These are phyloP conservation scores for Rutstroemia sp. DNA, from an alignment of 2,329 filamentous ascomycete species.

Conservation along the genomic window DNA sequence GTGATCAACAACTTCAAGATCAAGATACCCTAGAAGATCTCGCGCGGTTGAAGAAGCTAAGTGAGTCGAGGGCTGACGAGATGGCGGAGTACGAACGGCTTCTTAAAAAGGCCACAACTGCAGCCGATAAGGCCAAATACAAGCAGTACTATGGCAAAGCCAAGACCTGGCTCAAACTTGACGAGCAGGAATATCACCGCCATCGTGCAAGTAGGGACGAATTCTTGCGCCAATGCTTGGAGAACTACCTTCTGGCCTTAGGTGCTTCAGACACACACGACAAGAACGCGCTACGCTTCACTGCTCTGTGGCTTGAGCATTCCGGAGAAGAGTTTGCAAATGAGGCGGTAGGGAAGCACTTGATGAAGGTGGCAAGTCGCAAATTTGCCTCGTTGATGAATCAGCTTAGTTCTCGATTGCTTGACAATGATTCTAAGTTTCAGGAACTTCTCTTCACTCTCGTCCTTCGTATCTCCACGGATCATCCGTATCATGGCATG, in stretches of 20 bases:
- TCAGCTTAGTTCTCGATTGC: conserved; percentile 86
- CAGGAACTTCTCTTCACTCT: conserved; percentile 68
- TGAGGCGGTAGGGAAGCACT: conserved; percentile 60
- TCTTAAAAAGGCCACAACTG: conserved; percentile 33
- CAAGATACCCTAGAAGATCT: conserved; percentile 80
- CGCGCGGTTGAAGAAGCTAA: conserved; percentile 69
- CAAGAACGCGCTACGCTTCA: conserved; percentile 84
- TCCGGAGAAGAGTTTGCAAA: conserved; percentile 72
- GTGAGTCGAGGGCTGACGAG: conserved; percentile 74
- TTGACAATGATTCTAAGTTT: conserved; percentile 62
- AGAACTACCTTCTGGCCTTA: conserved; percentile 86
- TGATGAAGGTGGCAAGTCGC: conserved; percentile 71
- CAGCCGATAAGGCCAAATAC: conserved; percentile 48
- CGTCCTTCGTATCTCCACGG: conserved; percentile 75
- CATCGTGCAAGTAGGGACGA: conserved; percentile 69
- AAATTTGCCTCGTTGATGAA: conserved; percentile 95
- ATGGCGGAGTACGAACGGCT: conserved; percentile 64
- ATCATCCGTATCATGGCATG: conserved; percentile 96
- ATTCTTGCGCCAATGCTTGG: conserved; percentile 80
- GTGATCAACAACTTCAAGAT: conserved; percentile 87
- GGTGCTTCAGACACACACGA: conserved; percentile 81
- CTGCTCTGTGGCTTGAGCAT: conserved; percentile 87
- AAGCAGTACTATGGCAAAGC: conserved; percentile 60
- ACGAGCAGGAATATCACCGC: conserved; percentile 77
- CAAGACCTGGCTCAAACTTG: conserved; percentile 84